These are phyloP conservation scores for Geotrichum bryndzae DNA, from an alignment of 1,139 yeast genomes.

Conservation along the genomic window DNA sequence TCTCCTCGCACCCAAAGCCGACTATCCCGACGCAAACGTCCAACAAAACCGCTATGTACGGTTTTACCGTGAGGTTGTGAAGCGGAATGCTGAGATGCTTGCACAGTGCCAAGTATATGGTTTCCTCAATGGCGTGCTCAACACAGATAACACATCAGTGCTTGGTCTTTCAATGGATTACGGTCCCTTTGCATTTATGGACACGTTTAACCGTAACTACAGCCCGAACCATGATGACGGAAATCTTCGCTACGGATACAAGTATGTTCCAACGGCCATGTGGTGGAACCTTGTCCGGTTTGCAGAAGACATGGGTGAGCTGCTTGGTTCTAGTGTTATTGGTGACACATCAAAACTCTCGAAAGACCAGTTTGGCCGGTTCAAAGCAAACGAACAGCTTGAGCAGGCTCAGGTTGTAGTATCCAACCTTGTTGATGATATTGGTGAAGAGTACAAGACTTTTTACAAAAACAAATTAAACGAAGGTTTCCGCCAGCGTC, in stretches of 20 bases:
- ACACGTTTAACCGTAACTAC: conserved; percentile 69
- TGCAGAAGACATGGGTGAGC: conserved; percentile 78
- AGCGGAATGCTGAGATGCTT: conserved; percentile 67
- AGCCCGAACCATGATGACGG: conserved; percentile 91
- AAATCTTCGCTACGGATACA: conserved; percentile 63
- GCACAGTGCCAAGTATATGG: conserved; percentile 92
- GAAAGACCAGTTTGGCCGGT: conserved; percentile 22
- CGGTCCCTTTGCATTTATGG: conserved; percentile 92
- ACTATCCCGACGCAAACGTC: conserved; percentile 11
- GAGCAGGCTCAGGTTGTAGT: conserved; percentile 55
- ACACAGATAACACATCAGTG: conserved; percentile 88
- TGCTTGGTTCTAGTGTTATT: conserved; percentile 51
- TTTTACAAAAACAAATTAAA: conserved; percentile 57
- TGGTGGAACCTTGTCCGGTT: conserved; percentile 92
- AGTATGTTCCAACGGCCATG: conserved; percentile 74
- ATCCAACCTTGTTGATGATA: conserved; percentile 54
- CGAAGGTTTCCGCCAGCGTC: conserved; percentile 53
- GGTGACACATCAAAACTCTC: neutral
- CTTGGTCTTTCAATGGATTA: conserved; percentile 84
- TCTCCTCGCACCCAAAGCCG: conserved; percentile 27
- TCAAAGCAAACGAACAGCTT: conserved; percentile 43
- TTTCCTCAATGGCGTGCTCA: conserved; percentile 86
- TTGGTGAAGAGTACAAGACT: conserved; percentile 60
- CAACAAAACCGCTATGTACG: conserved; percentile 51
- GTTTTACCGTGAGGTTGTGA: conserved; percentile 63